phyloP scores from a whole-genome alignment of 2,329 filamentous ascomycete species.

The Hymenoscyphus infarciens region DNA sequence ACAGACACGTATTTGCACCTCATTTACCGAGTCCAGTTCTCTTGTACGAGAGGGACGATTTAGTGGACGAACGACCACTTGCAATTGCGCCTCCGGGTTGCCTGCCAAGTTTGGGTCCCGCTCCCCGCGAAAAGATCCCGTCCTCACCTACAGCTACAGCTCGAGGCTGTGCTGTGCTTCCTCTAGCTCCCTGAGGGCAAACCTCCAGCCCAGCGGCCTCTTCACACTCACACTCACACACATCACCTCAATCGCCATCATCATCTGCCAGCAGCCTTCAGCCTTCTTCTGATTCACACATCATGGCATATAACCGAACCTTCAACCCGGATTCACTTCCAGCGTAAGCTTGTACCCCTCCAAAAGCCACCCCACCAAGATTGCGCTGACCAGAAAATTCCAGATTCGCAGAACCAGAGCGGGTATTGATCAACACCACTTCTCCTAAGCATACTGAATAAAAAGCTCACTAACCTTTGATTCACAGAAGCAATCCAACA shows the following conservation, averaged over 20 bases:
- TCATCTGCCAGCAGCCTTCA: neutral
- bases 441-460: conserved; percentile 2
- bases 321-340: conserved; percentile 95
- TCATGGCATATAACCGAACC: conserved; percentile 90
- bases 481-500: conserved; percentile 11
- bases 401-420: conserved; percentile 52
- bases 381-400: conserved; percentile 11
- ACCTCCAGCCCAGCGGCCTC: neutral
- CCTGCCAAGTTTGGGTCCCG: neutral
- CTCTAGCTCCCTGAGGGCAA: neutral
- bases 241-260: neutral
- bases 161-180: conserved; percentile 4
- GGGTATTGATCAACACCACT: conserved; percentile 32
- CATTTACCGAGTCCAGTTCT: neutral
- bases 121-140: neutral
- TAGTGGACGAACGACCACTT: neutral
- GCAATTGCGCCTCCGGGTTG: neutral
- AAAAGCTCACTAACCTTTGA: conserved; percentile 8
- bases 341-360: conserved; percentile 58
- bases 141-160: too few species aligned
- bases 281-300: conserved; percentile 19
- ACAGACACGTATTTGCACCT: neutral
- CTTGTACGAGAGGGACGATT: neutral
- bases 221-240: neutral
- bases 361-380: conserved; percentile 2